A percentile compares a stretch with the other conserved stretches of the same genome.
These are phyloP conservation scores for Chlorencoelia australis DNA, from an alignment of 2,329 filamentous ascomycete genomes.

Conservation along the genomic window DNA sequence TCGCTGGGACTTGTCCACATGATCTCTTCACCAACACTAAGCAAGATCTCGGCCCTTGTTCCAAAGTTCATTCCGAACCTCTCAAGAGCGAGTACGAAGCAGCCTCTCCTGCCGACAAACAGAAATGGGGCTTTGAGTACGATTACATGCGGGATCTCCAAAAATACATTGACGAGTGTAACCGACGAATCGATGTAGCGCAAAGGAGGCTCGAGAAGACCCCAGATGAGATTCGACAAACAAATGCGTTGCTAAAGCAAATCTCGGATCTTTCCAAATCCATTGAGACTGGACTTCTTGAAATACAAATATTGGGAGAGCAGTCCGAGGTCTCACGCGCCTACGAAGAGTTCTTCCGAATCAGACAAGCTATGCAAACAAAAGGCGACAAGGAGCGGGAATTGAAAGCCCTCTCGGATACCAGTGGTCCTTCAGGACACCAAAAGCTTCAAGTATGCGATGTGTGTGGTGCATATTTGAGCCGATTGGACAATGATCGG, in stretches of 20 bases:
- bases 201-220: slow-evolving; percentile 93
- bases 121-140: slow-evolving; percentile 74
- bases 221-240: slow-evolving; percentile 92
- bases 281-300: slow-evolving; percentile 72
- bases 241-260: slow-evolving; percentile 75
- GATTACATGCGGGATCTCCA: slow-evolving; percentile 95
- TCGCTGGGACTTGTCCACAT: slow-evolving; percentile 90
- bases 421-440: slow-evolving; percentile 83
- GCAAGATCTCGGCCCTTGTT: slow-evolving; percentile 85
- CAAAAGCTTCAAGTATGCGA: slow-evolving; percentile 99
- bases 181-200: slow-evolving; percentile 81
- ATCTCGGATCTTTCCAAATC: slow-evolving; percentile 73
- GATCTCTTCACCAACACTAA: slow-evolving; percentile 99
- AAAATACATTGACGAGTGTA: slow-evolving; percentile 95
- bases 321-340: slow-evolving; percentile 71
- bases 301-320: slow-evolving; percentile 79
- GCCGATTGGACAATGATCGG: slow-evolving; percentile 85
- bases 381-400: slow-evolving; percentile 82
- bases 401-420: slow-evolving; percentile 83
- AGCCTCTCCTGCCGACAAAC: slow-evolving; percentile 57
- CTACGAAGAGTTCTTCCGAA: slow-evolving; percentile 78
- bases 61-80: slow-evolving; percentile 78
- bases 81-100: slow-evolving; percentile 83
- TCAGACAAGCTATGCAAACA: slow-evolving; percentile 67
- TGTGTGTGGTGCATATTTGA: slow-evolving; percentile 92